phyloP scores from a whole-genome alignment of 23 red algal genomes.

The Gracilaria vermiculophylla region DNA sequence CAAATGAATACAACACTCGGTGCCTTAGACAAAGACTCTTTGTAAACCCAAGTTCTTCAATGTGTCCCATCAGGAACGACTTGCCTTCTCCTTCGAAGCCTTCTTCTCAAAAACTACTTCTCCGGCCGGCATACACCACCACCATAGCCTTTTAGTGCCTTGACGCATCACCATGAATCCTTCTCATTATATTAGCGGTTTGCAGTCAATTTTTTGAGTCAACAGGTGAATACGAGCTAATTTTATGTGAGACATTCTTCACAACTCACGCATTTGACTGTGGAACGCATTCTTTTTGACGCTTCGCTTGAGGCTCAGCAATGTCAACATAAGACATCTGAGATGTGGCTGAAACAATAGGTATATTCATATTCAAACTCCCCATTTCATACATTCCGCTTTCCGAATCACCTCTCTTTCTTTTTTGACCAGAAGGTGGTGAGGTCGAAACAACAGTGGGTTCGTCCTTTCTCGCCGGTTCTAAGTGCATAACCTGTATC shows the following conservation, averaged over 20 bases:
- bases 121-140: too few relatives aligned
- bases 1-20: too few relatives aligned
- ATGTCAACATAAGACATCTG: not conserved
- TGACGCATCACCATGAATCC: too few relatives aligned
- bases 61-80: too few relatives aligned
- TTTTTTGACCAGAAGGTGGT: slow-evolving; percentile 1
- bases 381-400: not conserved
- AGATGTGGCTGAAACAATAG: not conserved
- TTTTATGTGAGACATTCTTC: not conserved
- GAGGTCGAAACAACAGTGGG: not conserved
- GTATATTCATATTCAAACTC: not conserved
- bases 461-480: not conserved
- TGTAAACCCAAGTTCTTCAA: too few relatives aligned
- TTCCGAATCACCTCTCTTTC: not conserved
- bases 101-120: too few relatives aligned
- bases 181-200: too few relatives aligned
- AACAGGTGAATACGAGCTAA: not conserved
- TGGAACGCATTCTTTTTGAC: not conserved
- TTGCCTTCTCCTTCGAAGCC: too few relatives aligned
- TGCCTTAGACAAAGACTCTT: too few relatives aligned
- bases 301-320: not conserved
- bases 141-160: too few relatives aligned
- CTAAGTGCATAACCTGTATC: not conserved
- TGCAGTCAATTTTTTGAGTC: too few relatives aligned
- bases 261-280: not conserved